phyloP scores from a whole-genome alignment of 2,329 filamentous ascomycete genomes.

The Calycina herbarum region DNA sequence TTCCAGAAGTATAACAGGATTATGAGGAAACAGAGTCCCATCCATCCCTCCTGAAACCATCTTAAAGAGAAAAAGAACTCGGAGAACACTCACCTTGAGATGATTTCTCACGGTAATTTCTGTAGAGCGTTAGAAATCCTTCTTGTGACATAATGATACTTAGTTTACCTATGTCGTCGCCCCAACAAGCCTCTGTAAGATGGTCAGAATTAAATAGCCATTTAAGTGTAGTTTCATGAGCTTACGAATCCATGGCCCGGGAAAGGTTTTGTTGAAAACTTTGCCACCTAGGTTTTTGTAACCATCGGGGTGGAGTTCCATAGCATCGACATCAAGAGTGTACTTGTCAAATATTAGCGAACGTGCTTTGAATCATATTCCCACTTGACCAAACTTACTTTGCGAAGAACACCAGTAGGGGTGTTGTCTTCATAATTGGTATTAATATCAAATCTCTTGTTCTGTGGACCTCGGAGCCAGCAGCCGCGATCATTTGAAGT shows the following conservation, averaged over 20 bases:
- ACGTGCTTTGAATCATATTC: not conserved
- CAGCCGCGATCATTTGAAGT: conserved; percentile 7
- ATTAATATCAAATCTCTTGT: conserved; percentile 12
- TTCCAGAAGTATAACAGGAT: too few relatives aligned
- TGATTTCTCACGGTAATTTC: conserved; percentile 18
- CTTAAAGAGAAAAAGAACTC: too few relatives aligned
- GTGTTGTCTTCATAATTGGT: conserved; percentile 13
- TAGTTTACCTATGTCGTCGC: conserved; percentile 11
- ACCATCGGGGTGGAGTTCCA: conserved; percentile 8
- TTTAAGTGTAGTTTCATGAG: not conserved
- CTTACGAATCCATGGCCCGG: conserved; percentile 20
- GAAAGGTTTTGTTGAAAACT: conserved; percentile 16
- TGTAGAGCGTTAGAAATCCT: not conserved
- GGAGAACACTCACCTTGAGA: too few relatives aligned
- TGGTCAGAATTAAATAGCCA: not conserved
- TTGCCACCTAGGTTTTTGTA: conserved; percentile 11
- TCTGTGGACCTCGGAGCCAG: conserved; percentile 8
- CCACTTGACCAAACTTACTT: not conserved
- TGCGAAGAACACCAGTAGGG: conserved; percentile 10
- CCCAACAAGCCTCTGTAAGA: conserved; percentile 18
- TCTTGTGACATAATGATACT: not conserved
- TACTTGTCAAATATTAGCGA: conserved; percentile 8
- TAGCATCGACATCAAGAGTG: conserved; percentile 6
- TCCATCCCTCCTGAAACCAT: too few relatives aligned
- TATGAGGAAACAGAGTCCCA: too few relatives aligned